Evolutionary conservation across 116 monocot genomes (phyloP), one percentile per base, ranked within the genome.

Genomic region (Phalaenopsis hybrid): DNA sequence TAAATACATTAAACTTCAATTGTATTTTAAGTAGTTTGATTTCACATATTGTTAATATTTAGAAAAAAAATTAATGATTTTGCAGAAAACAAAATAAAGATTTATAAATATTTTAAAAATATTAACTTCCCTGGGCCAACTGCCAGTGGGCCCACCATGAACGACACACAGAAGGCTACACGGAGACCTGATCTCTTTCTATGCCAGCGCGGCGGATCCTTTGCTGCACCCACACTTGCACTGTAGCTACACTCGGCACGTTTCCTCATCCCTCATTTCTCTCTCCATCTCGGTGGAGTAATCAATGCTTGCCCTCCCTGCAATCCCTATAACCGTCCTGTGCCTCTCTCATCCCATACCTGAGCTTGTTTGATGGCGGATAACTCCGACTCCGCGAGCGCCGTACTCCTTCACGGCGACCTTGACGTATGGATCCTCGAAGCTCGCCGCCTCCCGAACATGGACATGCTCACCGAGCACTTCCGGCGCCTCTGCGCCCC

Each of bases 321-420:
- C 8, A 25, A n/a, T 72, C 12, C 37, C 72, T 37, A 8, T 72
- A 5, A 34, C 34, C 4, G 5, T 0, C 72, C 12, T 31, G 1
- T 12, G 5, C 7, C 10, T 13, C 28, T 25, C 51, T 51, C 49
- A 21, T 51, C 18, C 12, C 28, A 48, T n/a, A 77, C 48, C 77
- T 9, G 77, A 23, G 50, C 77, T 3, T 51, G 25, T 77, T 3
- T 21, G 43, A 79, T 79, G 79, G 79, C 15, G 79, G 58, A 79
- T 37, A 4, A 9, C 25, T 31, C 28, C 17, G 18, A 23, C 58
- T 13, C 55, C 23, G 41, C 25, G 41, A 17, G 58, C 5, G 11
- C 6, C 44, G 59, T 92, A 74, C 79, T 87, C 63, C 94, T 96
- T 78, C 92, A 96, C 74, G 96, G 96, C 25, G 94, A 96, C 81